Conservation (phyloP, 306 rosid species). For the Prunus dulcis region DNA sequence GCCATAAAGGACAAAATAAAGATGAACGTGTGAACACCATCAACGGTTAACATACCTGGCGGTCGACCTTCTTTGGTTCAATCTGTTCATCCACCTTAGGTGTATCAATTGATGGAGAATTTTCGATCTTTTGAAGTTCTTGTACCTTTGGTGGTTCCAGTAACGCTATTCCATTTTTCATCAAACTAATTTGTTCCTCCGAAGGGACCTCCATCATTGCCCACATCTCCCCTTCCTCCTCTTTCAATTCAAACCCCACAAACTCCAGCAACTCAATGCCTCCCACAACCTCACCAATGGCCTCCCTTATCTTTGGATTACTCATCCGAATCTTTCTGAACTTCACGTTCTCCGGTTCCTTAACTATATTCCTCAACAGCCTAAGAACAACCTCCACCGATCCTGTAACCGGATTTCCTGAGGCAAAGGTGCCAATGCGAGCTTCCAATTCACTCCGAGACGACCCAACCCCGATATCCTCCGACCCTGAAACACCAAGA, state of each 20-base stretch:
- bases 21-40: slow-evolving; percentile 3
- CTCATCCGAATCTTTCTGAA: slow-evolving; percentile 78
- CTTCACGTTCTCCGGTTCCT: slow-evolving; percentile 82
- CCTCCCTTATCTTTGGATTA: slow-evolving; percentile 80
- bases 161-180: slow-evolving; percentile 42
- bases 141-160: slow-evolving; percentile 50
- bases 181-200: slow-evolving; percentile 37
- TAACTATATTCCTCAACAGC: slow-evolving; percentile 62
- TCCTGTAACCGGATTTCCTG: slow-evolving; percentile 62
- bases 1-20: neutral
- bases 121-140: slow-evolving; percentile 34
- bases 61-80: slow-evolving; percentile 60
- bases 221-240: slow-evolving; percentile 91
- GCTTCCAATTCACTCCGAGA: slow-evolving; percentile 48
- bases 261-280: slow-evolving; percentile 77
- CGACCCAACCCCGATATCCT: slow-evolving; percentile 21
- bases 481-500: slow-evolving; percentile 19
- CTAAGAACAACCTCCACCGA: slow-evolving; percentile 69
- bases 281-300: slow-evolving; percentile 63
- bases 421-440: slow-evolving; percentile 48
- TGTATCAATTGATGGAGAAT: slow-evolving; percentile 18
- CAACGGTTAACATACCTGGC: slow-evolving; percentile 53
- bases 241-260: slow-evolving; percentile 63
- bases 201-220: slow-evolving; percentile 69
- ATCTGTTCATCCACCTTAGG: slow-evolving; percentile 23